Percentiles rank a stretch among this genome's conserved stretches.
phyloP scores from a whole-genome alignment of 768 basidiomycete species.

The Amanita pseudoporphyria region DNA sequence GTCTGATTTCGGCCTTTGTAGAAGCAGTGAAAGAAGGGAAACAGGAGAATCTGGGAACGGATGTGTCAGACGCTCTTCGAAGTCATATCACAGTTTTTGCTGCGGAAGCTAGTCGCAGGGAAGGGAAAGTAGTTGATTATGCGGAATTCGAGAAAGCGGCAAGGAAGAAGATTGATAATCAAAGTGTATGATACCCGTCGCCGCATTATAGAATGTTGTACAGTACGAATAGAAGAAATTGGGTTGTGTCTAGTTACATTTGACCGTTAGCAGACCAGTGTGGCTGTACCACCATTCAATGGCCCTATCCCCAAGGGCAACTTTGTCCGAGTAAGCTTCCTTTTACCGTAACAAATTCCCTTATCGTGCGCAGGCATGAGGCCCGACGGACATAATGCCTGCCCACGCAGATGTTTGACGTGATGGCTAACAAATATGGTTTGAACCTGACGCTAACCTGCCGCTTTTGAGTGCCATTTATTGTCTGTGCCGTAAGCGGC shows the following conservation, averaged over 20 bases:
- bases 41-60: constrained; percentile 59
- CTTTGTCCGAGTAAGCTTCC: too few species aligned
- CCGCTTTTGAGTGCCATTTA: not conserved
- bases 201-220: too few species aligned
- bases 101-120: constrained; percentile 65
- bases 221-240: too few species aligned
- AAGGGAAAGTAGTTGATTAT: constrained; percentile 64
- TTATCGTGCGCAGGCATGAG: not conserved
- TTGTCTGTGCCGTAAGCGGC: constrained; percentile 5
- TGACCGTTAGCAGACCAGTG: too few species aligned
- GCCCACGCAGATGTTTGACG: not conserved
- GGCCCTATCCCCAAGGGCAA: too few species aligned
- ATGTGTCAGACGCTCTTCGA: constrained; percentile 58
- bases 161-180: constrained; percentile 19
- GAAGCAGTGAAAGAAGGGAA: constrained; percentile 58
- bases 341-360: too few species aligned
- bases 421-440: not conserved
- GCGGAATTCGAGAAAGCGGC: constrained; percentile 48
- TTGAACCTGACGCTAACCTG: not conserved
- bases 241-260: too few species aligned
- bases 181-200: not conserved
- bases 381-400: not conserved
- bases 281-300: too few species aligned
- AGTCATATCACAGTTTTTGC: constrained; percentile 85
- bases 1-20: constrained; percentile 68